phyloP scores from a whole-genome alignment of 1,139 yeast genomes.

The Suhomyces bolitotheri region DNA sequence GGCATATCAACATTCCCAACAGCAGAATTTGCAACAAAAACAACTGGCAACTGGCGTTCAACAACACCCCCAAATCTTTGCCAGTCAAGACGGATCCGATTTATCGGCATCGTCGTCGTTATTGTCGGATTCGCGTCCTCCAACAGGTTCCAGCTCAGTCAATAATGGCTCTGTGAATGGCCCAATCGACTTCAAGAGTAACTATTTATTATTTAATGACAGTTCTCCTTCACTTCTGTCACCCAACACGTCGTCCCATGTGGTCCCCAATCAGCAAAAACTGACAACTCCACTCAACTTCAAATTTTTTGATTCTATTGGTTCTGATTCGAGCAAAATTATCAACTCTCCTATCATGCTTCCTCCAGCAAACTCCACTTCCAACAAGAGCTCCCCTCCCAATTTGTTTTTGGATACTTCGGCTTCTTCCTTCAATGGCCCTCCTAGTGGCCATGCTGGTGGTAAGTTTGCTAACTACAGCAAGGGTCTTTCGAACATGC shows the following conservation, averaged over 20 bases:
- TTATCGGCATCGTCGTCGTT: slow-evolving; percentile 8
- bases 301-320: slow-evolving; percentile 22
- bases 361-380: slow-evolving; percentile 16
- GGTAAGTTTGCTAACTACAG: slow-evolving; percentile 8
- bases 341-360: slow-evolving; percentile 23
- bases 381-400: slow-evolving; percentile 28
- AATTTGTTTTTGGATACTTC: slow-evolving; percentile 25
- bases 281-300: slow-evolving; percentile 18
- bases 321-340: slow-evolving; percentile 14
- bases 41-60: slow-evolving; percentile 6
- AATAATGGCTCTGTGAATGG: slow-evolving; percentile 3
- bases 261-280: slow-evolving; percentile 4
- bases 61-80: slow-evolving; percentile 11
- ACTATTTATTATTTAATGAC: slow-evolving; percentile 22
- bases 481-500: slow-evolving; percentile 12
- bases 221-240: slow-evolving; percentile 27
- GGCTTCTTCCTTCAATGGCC: slow-evolving; percentile 13
- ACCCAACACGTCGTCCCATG: slow-evolving; percentile 14
- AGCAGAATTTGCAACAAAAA: slow-evolving; percentile 14
- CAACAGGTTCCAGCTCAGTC: slow-evolving; percentile 1
- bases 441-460: slow-evolving; percentile 1
- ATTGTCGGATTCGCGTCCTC: slow-evolving; percentile 10
- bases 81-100: slow-evolving; percentile 7
- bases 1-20: slow-evolving; percentile 16
- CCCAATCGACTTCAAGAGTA: slow-evolving; percentile 17